A percentile compares a stretch with the other conserved stretches of the same genome.
Conservation (phyloP, 2,329 filamentous ascomycete species). For the Chaetomiaceae sp. region DNA sequence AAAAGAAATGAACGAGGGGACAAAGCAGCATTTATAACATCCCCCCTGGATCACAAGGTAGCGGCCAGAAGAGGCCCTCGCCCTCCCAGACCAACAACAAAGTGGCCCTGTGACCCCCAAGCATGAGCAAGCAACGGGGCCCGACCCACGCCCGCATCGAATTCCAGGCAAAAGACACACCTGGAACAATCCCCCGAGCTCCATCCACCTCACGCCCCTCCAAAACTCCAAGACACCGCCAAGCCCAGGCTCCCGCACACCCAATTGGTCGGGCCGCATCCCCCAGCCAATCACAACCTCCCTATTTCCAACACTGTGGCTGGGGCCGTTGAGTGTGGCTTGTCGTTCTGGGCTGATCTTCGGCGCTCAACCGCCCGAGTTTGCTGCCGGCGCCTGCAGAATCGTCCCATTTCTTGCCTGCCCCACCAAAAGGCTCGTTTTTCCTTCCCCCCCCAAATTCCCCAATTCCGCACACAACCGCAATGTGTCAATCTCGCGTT, state of each 20-base stretch:
- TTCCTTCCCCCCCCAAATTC: neutral
- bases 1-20: neutral
- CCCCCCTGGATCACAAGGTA: no score
- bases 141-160: no score
- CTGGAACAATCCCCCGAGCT: no score
- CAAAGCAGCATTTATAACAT: no score
- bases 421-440: neutral
- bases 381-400: neutral
- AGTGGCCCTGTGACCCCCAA: no score
- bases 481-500: no score
- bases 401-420: conserved; percentile 10
- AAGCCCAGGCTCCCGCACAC: neutral
- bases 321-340: conserved; percentile 20
- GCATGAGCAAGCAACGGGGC: no score
- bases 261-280: neutral
- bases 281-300: conserved; percentile 18
- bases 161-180: no score
- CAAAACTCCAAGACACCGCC: no score
- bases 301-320: conserved; percentile 26
- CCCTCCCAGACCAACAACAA: no score
- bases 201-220: no score
- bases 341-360: conserved; percentile 28
- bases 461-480: neutral
- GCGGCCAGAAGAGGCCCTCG: no score
- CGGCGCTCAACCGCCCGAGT: neutral